Evolutionary conservation across 345 rosid species (phyloP), one percentile per base, ranked within the genome.

Genomic region (Lumnitzera littorea): DNA sequence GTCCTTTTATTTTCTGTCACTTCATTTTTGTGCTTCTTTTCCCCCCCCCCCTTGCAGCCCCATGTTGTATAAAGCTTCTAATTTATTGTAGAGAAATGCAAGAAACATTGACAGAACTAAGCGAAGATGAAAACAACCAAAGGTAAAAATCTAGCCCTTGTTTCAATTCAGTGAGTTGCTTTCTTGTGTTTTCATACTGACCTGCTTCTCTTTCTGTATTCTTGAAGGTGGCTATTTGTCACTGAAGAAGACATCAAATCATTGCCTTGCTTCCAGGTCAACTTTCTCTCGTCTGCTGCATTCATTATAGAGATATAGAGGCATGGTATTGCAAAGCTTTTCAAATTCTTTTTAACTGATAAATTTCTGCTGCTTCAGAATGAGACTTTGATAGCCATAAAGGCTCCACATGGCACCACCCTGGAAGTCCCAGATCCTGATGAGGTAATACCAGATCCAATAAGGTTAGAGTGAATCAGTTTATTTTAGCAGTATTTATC

Each of bases 351-450:
- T 36, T 36, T 36, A 36, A 36, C 11, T 36, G 43, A 36, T 6
- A 36, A 36, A 4, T 36, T 6, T 36, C 43, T 36, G 9, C 66
- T 69, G 57, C 56, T 62, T 70, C 74, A 94, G 97, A 90, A 90
- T 69, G 96, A 94, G 79, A 94, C 99, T 56, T 64, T 94, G 55
- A 84, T 94, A 70, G 97, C 97, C 43, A 88, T 90, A 46, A 90
- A 90, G 74, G 99, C 99, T 75, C 99, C 99, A n/a, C 99, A 94
- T 70, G 99, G 96, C 56, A 94, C 99, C 61, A 94, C 95, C 63
- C 80, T 94, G 43, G 99, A 94, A 78, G 99, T 94, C 67, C 99
- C 99, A 47, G 99, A 88, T 80, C 99, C 99, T 57, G 99, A 90
- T 72, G 99, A 94, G 96, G 97, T 94, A 82, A 72, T 66, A 53